phyloP scores from a whole-genome alignment of 23 red algal genomes.

The Gracilaria domingensis region DNA sequence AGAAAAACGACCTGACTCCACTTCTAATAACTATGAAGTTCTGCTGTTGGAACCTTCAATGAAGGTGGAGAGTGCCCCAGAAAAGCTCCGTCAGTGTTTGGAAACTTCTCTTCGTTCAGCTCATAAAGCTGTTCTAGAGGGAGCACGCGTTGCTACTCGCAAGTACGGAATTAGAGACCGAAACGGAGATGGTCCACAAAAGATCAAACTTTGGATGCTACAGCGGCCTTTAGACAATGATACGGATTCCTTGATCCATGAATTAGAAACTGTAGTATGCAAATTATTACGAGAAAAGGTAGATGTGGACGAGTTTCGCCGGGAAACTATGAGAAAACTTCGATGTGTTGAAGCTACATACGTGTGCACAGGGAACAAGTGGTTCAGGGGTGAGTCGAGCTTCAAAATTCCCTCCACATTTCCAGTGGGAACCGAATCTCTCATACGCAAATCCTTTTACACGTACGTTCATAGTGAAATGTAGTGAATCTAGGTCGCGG shows the following conservation, averaged over 20 bases:
- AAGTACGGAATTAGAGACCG: not conserved
- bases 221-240: not conserved
- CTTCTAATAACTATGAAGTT: not conserved
- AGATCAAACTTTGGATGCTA: conserved; percentile 14
- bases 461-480: too few species aligned
- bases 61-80: not conserved
- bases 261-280: not conserved
- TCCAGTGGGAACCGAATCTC: not conserved
- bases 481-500: too few species aligned
- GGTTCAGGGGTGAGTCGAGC: not conserved
- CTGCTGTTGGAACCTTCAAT: not conserved
- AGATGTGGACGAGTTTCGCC: not conserved
- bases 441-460: not conserved
- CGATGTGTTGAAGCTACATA: not conserved
- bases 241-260: not conserved
- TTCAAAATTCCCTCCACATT: not conserved
- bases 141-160: not conserved
- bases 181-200: not conserved
- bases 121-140: conserved; percentile 9
- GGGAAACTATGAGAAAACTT: not conserved
- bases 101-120: not conserved
- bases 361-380: not conserved
- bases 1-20: too few species aligned
- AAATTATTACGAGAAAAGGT: not conserved
- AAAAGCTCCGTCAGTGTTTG: not conserved